A percentile compares a stretch with the other conserved stretches of the same genome.
phyloP scores from a whole-genome alignment of 116 monocot species.

The Trichopus zeylanicus region DNA sequence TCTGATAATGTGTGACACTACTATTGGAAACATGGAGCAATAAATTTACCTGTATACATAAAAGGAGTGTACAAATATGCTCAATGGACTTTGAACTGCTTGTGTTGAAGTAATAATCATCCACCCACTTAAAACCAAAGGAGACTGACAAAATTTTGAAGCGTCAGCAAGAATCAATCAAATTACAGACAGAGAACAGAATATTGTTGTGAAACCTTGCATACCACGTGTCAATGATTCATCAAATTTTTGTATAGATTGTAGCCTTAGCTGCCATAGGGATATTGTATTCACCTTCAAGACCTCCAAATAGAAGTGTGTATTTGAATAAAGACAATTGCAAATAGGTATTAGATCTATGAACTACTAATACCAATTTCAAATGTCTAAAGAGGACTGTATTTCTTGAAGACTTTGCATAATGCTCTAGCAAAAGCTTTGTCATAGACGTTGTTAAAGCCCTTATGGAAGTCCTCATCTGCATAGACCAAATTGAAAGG shows the following conservation, averaged over 20 bases:
- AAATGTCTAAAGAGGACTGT: conserved; percentile 9
- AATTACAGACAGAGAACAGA: background rate
- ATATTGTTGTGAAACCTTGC: background rate
- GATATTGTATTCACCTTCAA: conserved; percentile 80
- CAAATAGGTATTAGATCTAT: background rate
- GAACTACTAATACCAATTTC: background rate
- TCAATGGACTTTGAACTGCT: conserved; percentile 73
- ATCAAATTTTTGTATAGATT: conserved; percentile 79
- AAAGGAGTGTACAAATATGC: conserved; percentile 59
- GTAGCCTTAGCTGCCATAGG: conserved; percentile 68
- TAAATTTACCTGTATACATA: conserved; percentile 88
- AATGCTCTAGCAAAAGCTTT: conserved; percentile 74
- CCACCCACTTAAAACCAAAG: conserved; percentile 90
- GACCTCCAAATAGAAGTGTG: conserved; percentile 72
- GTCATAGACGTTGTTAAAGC: conserved; percentile 87
- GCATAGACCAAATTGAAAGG: conserved; percentile 91
- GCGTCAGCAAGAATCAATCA: background rate
- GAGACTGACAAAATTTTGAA: conserved; percentile 52
- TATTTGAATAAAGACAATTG: conserved; percentile 38
- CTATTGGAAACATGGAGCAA: too few species aligned
- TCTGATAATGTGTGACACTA: too few species aligned
- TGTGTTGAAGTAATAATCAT: conserved; percentile 89
- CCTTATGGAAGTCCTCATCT: conserved; percentile 87
- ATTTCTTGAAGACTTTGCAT: conserved; percentile 72
- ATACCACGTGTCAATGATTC: conserved; percentile 89